Evolutionary conservation across 73 alveolate species (phyloP).

Genomic region (Tetrahymena borealis): DNA sequence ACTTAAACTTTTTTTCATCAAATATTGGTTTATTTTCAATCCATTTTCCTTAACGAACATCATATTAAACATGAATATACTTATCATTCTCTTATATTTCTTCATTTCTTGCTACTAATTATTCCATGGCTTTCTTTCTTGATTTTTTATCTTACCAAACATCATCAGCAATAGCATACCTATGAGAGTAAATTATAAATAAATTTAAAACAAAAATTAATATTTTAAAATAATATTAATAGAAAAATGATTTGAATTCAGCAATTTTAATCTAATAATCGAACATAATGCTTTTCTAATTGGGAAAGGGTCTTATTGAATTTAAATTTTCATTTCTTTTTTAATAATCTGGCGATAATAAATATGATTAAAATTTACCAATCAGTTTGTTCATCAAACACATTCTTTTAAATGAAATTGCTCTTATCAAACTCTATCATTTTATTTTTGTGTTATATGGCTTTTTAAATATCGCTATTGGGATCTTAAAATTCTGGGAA

Average conservation of each 20-base stretch:
- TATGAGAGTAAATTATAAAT: background rate
- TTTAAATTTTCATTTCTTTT: background rate
- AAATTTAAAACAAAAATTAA: no score
- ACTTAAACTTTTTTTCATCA: background rate
- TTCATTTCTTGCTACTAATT: background rate
- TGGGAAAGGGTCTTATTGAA: no score
- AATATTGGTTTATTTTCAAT: background rate
- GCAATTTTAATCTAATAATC: no score
- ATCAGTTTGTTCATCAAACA: conserved; percentile 37
- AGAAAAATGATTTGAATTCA: no score
- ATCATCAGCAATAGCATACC: conserved; percentile 28
- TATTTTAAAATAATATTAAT: no score
- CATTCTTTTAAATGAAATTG: conserved; percentile 17
- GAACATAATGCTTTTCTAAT: no score
- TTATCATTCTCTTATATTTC: conserved; percentile 2
- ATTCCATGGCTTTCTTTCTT: conserved; percentile 6
- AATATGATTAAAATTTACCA: background rate
- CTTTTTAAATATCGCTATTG: conserved; percentile 1
- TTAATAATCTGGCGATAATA: background rate
- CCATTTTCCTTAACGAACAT: background rate
- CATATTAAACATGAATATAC: background rate
- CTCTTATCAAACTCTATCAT: conserved; percentile 21
- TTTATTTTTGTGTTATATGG: conserved; percentile 18
- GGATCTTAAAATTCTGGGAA: conserved; percentile 38
- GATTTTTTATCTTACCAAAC: conserved; percentile 25